Base-by-base conservation (phyloP, 495 filamentous ascomycete species). In the Trichoderma orchidacearum region DNA sequence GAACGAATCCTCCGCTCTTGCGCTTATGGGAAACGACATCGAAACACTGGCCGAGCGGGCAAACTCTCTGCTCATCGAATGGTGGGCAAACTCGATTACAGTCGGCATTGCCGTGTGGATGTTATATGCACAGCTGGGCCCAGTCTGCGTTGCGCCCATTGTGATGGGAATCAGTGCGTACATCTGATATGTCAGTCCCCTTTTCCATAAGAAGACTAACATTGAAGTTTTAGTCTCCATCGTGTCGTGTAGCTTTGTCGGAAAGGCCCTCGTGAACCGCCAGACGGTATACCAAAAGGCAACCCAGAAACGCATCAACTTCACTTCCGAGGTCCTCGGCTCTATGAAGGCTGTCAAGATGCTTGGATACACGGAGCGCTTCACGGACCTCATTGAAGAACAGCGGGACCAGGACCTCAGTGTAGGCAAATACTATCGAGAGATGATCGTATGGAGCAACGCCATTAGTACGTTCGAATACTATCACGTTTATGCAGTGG, bases 281-380 rank as follows among this genome's bases (percentile, higher is more conserved):
- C 76, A 73, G 57, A 70, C 65, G 23, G 56, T 63, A 54, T 80
- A 69, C 68, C 60, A 74, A 8, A 63, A 72, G 60, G 70, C 71
- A n/a, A 72, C 71, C 28, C 62, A 74, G 52, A 63, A 62, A 54
- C 71, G 73, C 41, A 74, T 77, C 45, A 70, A 62, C 36, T 64
- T 69, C 15, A 78, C 75, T 5, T 68, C 68, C 0, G 61, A 67
- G 1, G 78, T 78, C 71, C 65, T 80, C 1, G 70, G 73, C 5
- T 70, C 74, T 0, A 79, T 80, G 65, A 77, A 79, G 56, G 70
- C 74, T 13, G 67, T 83, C 52, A 81, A 80, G 59, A 78, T 81
- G 71, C 70, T 74, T 5, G 79, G 76, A 4, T 63, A 80, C 28
- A 71, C 68, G 1, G 60, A 71, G 13, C 55, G 56, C 8, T 56